Evolutionary conservation across 495 filamentous ascomycete genomes (phyloP), one percentile per base, ranked within the genome.

Genomic region (Baudoinia panamericana): DNA sequence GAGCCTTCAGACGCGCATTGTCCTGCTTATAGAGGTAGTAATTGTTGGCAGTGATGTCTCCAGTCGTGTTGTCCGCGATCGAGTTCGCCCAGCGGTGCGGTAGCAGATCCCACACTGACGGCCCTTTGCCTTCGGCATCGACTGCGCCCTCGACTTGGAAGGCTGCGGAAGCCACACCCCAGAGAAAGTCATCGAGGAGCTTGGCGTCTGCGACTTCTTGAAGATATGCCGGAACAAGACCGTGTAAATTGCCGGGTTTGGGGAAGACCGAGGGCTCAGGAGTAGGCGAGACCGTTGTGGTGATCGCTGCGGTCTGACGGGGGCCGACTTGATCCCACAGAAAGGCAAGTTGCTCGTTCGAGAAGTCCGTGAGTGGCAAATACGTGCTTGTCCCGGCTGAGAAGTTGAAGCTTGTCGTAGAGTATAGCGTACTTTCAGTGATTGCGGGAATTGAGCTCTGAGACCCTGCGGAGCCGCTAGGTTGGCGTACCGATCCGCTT

Each of bases 301-400:
- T 65, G 32, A 68, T 56, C 7, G 64, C 48, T 13, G 64, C 63
- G 28, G 53, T 59, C 27, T 56, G 46, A 15, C 66, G 45, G 6
- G 61, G 58, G 1, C 64, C 64, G 18, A 39, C 54, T 40, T 65
- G 62, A 33, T 66, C 56, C 64, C 63, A 67, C 20, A 66, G 56
- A 25, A 60, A 58, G 5, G 39, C 54, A 7, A 66, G 40, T n/a
- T 54, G 56, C 36, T 60, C 52, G 31, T 66, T 54, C 9, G 61
- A 63, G 47, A 65, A 67, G 39, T 59, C 58, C 12, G 57, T 61
- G 26, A 43, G 22, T 10, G 40, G 40, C 18, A 43, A 23, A 20
- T 43, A 43, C 3, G 40, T 43, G 40, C 40, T 43, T n/a, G n/a
- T n/a, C 8, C 20, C 40, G 2, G 40, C 30, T 18, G 15, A 20